Evolutionary conservation across 306 rosid genomes (phyloP), one percentile per base, ranked within the genome.

Genomic region (Dalbergia oliveri): DNA sequence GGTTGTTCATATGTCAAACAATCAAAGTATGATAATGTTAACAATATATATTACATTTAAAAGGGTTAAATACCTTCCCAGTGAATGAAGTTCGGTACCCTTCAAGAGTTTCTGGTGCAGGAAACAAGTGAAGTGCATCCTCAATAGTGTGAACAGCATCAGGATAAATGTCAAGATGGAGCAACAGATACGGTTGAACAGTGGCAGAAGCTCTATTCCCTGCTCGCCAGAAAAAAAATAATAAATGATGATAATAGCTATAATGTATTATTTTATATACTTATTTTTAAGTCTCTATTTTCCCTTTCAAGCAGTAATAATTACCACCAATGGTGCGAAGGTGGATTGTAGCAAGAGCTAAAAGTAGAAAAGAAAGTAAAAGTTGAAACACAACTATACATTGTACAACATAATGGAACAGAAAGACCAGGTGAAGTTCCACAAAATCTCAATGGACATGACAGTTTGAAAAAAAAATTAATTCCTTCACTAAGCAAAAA

Each of bases 51-150:
- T 7, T 14, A 70, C 39, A 59, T 14, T 71, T 15, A 63, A 72
- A 67, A 45, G 31, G 75, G 33, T 61, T 10, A 18, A 35, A 72
- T 88, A 96, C 98, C 97, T 93, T 93, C 80, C 97, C 98, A 72
- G 93, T 76, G 45, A 82, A 56, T 13, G 98, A 88, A 51, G 98
- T 11, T 66, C 93, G 90, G 82, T 93, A 96, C 33, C 98, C 99
- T 87, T 96, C 99, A 37, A 96, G 91, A 77, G 89, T 86, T 86
- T 93, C 99, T 41, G 91, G 91, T n/a, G 90, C 96, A 85, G 97
- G 90, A 88, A 91, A 96, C 85, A 91, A 74, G 84, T 78, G 92
- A 75, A 96, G 82, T 9, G 99, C 99, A 85, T 93, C 94, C 86
- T 93, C 97, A 53, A 96, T 93, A 0, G 94, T 88, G 50, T 73